Evolutionary conservation across 805 yeast species (phyloP), one percentile per base, ranked within the genome.

Genomic region (Candida schatavii): DNA sequence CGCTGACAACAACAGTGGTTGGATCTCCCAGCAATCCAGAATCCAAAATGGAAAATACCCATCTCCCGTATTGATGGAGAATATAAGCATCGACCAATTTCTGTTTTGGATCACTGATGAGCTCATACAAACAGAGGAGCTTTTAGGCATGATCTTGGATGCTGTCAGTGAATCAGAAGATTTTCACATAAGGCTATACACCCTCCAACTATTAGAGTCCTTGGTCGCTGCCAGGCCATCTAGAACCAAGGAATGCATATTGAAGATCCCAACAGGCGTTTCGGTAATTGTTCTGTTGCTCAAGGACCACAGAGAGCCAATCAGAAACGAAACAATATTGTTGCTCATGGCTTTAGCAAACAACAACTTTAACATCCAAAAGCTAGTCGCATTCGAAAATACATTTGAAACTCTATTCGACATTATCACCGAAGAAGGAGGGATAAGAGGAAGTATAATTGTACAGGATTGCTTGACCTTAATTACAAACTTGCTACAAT

Each of bases 41-140:
- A 52, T 77, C 18, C 84, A 81, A 54, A 83, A 83, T 62, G 91
- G 91, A 10, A 83, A 83, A 54, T 85, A 85, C 49, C 88, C 90
- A 0, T 81, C 89, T 2, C 93, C 93, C 2, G 64, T 81, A 15
- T 66, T 80, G 21, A 64, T 77, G 61, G 80, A 75, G 38, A 76
- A 77, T 33, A 74, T 73, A 3, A 63, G 69, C 3, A 77, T 80
- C 10, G 98, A 90, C 57, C 95, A 88, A 54, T 86, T 93, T 49
- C 86, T 97, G 0, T 65, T 90, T 42, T 90, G 97, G 96, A 86
- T 93, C 25, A 88, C 98, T 0, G 99, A 93, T 62, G 97, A 88
- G 54, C 69, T 93, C 52, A 85, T 90, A 1, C 90, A 86, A 45
- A 63, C 61, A 37, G 62, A 53, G 14, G 61, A 54, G 21, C 48